Evolutionary conservation across 768 basidiomycete species (phyloP).

Genomic region (Hebeloma cylindrosporum): DNA sequence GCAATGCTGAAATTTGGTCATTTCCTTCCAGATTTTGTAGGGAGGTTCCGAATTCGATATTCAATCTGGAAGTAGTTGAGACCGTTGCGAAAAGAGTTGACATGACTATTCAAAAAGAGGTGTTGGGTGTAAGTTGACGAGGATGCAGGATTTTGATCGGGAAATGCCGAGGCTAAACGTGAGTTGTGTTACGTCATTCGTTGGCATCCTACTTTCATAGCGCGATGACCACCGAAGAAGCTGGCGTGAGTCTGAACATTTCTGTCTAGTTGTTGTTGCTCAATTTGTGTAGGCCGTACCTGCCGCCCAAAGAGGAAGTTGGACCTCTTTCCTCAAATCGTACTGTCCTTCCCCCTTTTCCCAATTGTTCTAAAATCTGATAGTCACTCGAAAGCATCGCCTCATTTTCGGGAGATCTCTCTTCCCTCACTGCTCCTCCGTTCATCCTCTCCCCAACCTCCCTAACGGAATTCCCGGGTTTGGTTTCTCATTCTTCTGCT

Average conservation of each 20-base stretch:
- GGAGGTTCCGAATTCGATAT: too few species aligned
- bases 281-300: conserved; percentile 61
- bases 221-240: too few species aligned
- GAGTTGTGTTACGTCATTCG: too few species aligned
- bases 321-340: conserved; percentile 92
- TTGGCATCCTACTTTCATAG: too few species aligned
- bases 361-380: conserved; percentile 9
- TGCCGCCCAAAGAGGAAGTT: conserved; percentile 78
- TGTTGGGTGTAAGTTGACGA: too few species aligned
- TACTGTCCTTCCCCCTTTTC: conserved; percentile 37
- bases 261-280: neutral
- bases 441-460: conserved; percentile 93
- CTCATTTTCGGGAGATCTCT: conserved; percentile 86
- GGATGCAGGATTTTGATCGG: too few species aligned
- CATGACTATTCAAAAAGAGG: too few species aligned
- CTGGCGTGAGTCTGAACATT: conserved; percentile 7
- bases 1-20: too few species aligned
- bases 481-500: conserved; percentile 20
- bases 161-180: too few species aligned
- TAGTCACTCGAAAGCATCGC: conserved; percentile 61
- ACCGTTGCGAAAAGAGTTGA: too few species aligned
- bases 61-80: too few species aligned
- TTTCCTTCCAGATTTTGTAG: too few species aligned
- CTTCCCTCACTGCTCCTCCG: conserved; percentile 79
- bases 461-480: conserved; percentile 89